These are phyloP conservation scores for Amyloporia xantha DNA, from an alignment of 768 basidiomycete genomes.

Conservation along the genomic window DNA sequence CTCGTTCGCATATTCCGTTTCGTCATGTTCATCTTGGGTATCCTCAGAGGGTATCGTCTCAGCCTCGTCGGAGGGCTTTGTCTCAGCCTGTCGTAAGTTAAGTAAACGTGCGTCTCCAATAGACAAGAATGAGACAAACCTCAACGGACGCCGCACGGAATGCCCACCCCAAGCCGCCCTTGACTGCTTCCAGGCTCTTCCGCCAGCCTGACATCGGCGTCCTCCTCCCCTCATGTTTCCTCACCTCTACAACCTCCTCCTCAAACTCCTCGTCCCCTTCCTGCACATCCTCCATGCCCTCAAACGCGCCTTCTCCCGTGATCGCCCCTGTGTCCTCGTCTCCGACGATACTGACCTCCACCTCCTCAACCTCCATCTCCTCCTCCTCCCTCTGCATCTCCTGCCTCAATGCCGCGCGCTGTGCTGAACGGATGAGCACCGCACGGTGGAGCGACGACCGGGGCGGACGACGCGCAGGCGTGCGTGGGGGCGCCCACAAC, in stretches of 20 bases:
- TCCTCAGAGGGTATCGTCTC: slow-evolving; percentile 5
- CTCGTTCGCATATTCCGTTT: slow-evolving; percentile 8
- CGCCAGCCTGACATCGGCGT: slow-evolving; percentile 26
- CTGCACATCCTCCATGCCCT: slow-evolving; percentile 26
- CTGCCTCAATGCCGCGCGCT: slow-evolving; percentile 46
- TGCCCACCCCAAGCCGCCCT: slow-evolving; percentile 23
- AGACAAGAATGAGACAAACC: slow-evolving; percentile 7
- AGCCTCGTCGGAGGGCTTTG: slow-evolving; percentile 14
- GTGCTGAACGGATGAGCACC: slow-evolving; percentile 64
- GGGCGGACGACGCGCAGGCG: slow-evolving; percentile 21
- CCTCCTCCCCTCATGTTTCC: slow-evolving; percentile 18
- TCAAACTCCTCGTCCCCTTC: slow-evolving; percentile 21
- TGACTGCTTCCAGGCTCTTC: slow-evolving; percentile 28
- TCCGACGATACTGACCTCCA: slow-evolving; percentile 31
- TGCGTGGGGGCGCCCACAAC: slow-evolving; percentile 11
- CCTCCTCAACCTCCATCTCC: slow-evolving; percentile 44
- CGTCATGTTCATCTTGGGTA: slow-evolving; percentile 13
- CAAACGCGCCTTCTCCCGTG: slow-evolving; percentile 15
- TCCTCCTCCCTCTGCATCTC: slow-evolving; percentile 48
- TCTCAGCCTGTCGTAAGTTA: too few species aligned
- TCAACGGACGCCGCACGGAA: slow-evolving; percentile 24
- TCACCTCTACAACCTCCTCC: slow-evolving; percentile 16
- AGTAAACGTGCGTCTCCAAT: background rate
- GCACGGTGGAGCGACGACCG: slow-evolving; percentile 57
- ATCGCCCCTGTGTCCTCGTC: slow-evolving; percentile 22